Evolutionary conservation across 2,329 filamentous ascomycete species (phyloP).

Genomic region (Exophiala sp.): DNA sequence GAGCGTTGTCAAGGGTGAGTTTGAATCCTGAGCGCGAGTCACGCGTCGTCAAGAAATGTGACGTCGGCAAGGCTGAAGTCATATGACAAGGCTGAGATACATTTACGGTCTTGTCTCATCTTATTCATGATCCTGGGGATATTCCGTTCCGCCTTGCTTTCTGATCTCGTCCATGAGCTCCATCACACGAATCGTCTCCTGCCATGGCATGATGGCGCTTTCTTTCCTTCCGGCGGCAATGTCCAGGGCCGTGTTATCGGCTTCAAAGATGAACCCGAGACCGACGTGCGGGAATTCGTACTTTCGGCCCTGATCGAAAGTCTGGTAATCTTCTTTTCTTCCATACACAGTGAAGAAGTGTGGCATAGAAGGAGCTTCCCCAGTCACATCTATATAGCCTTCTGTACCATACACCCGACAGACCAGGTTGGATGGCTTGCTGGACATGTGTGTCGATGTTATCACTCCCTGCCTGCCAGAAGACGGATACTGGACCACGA

Average conservation of each 20-base stretch:
- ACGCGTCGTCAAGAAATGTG: conserved; percentile 4
- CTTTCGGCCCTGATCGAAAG: conserved; percentile 1
- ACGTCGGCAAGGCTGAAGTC: conserved; percentile 12
- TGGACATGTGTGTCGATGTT: conserved; percentile 36
- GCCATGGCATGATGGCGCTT: conserved; percentile 72
- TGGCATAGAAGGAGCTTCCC: conserved; percentile 13
- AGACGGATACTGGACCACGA: conserved; percentile 40
- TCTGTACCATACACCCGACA: conserved; percentile 25
- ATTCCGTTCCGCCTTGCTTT: conserved; percentile 58
- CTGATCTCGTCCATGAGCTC: conserved; percentile 70
- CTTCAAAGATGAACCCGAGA: conserved; percentile 43
- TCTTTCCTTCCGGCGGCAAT: conserved; percentile 73
- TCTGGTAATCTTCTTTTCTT: conserved; percentile 2
- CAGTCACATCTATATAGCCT: conserved; percentile 23
- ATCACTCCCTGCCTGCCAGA: conserved; percentile 43
- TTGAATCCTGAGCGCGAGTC: neutral
- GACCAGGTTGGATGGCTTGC: conserved; percentile 5
- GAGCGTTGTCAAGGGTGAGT: neutral
- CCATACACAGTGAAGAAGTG: conserved; percentile 18
- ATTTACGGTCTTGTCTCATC: neutral
- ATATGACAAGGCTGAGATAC: conserved; percentile 1
- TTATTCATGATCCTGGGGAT: conserved; percentile 41
- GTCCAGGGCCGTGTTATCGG: conserved; percentile 72
- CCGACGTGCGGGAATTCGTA: neutral
- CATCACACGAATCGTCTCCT: conserved; percentile 82